Evolutionary conservation across 345 rosid species (phyloP).

Genomic region (Turnera subulata): DNA sequence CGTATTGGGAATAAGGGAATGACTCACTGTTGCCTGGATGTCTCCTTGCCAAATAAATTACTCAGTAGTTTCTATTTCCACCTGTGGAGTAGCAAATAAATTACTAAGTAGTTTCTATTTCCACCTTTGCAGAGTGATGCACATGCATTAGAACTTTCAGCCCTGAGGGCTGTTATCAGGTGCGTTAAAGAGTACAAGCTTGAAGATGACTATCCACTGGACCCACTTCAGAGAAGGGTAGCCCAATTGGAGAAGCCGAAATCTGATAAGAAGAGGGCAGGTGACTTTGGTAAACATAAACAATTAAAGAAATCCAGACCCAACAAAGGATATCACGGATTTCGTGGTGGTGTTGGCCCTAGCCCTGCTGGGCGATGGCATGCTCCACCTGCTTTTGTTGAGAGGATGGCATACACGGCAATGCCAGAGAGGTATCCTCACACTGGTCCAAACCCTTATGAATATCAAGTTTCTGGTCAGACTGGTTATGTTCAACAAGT

Average conservation of each 20-base stretch:
- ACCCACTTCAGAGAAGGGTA: conserved; percentile 52
- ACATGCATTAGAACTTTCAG: conserved; percentile 49
- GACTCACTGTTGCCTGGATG: neutral
- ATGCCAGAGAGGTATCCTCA: conserved; percentile 39
- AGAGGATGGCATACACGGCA: conserved; percentile 24
- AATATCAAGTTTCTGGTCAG: conserved; percentile 37
- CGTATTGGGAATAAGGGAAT: neutral
- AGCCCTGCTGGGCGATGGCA: conserved; percentile 26
- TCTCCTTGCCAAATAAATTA: neutral
- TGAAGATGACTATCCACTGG: conserved; percentile 50
- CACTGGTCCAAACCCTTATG: conserved; percentile 24
- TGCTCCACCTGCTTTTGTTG: conserved; percentile 21
- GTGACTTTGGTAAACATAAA: conserved; percentile 33
- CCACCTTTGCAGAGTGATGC: conserved; percentile 32
- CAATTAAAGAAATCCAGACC: conserved; percentile 37
- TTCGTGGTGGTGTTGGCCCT: conserved; percentile 23
- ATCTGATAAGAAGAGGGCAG: conserved; percentile 42
- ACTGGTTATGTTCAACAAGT: conserved; percentile 36
- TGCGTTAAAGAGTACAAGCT: conserved; percentile 50
- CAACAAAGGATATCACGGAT: conserved; percentile 33
- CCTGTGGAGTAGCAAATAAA: conserved; percentile 25
- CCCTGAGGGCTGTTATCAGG: conserved; percentile 43
- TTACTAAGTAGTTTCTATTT: neutral
- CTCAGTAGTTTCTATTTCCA: neutral
- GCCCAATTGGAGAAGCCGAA: conserved; percentile 47